Base-by-base conservation (phyloP, 1,284 basidiomycete genomes). In the Heliocybe sulcata region DNA sequence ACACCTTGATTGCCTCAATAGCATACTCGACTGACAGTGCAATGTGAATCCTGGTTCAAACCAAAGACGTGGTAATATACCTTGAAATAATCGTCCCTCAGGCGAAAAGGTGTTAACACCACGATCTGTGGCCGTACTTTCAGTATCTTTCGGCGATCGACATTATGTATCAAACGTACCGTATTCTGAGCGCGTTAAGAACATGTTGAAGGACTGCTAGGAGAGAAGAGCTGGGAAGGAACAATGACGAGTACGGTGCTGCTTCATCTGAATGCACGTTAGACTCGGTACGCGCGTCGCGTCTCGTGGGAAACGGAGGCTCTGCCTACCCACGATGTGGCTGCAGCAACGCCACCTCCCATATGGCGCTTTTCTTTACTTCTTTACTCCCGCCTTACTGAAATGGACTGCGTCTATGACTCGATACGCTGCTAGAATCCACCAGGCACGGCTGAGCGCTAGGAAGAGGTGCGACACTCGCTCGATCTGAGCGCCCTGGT, bases 101-200 rank as follows among this genome's bases (percentile, higher is more conserved):
- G 97, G 97, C 27, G 96, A 98, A 79, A 98, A 98, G 63, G 96
- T 98, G 78, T 97, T 98, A 59, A 98, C 95, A 77, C 95, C 95
- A 65, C 95, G 89, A 76, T 98, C 94, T 94, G 59, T 19, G 22
- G 27, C 6, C 10, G 42, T 19, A 50, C 16, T 23, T 16, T 27
- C 4, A 33, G 58, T n/a, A 54, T 25, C 16, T n/a, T 23, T 23
- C 53, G 35, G 45, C 52, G 35, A 35, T 56, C 57, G 19, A 16
- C 25, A 8, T 12, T 20, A 38, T 45, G 10, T 3, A 25, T 27
- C 8, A 27, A 35, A 47, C 64, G 52, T 54, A 90, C 91, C 92
- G 72, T 94, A 94, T 77, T 94, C 92, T 75, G 92, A 94, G 76
- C 92, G 87, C 74, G 92, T 94, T 71, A 93, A 81, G 71, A 94